Conservation (phyloP, 176 grass and related monocot genomes). For the maize (Zea mays) region Zm-B73-REFERENCE-NAM-5.0 NC_050097.1:235185001-235185500, state of each 20-base stretch:
- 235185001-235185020: conserved; percentile 30
- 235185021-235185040: conserved; percentile 34
- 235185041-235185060: conserved; percentile 46
- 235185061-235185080: conserved; percentile 22
- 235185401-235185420: conserved; percentile 53
- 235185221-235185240: conserved; percentile 52
- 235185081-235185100: conserved; percentile 46
- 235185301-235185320: conserved; percentile 46
- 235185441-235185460: conserved; percentile 55
- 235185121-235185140: conserved; percentile 56
- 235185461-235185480: conserved; percentile 46
- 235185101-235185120: conserved; percentile 50
- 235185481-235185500: conserved; percentile 58
- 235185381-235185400: conserved; percentile 34
- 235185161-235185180: conserved; percentile 36
- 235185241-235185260: conserved; percentile 45
- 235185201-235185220: conserved; percentile 52
- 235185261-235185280: conserved; percentile 49
- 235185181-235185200: conserved; percentile 47
- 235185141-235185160: conserved; percentile 40
- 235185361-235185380: conserved; percentile 52
- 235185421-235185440: conserved; percentile 50
- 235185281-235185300: conserved; percentile 52
- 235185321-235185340: conserved; percentile 54
- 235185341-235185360: conserved; percentile 40